Evolutionary conservation across 2,329 filamentous ascomycete genomes (phyloP).

Genomic region (Drechslerella dactyloides): DNA sequence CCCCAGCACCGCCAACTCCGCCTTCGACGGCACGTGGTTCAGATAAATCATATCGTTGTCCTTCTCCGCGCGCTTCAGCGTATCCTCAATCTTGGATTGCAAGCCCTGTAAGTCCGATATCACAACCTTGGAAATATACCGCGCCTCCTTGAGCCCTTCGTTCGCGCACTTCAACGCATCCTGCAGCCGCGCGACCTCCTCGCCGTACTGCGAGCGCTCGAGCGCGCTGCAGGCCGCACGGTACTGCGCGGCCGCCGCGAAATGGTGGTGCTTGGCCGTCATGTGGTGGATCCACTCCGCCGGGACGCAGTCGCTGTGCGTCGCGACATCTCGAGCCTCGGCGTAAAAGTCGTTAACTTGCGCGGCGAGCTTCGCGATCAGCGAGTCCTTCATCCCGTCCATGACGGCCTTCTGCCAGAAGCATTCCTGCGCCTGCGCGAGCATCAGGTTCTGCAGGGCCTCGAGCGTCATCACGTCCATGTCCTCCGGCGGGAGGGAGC

Average conservation of each 20-base stretch:
- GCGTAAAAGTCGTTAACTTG: slow-evolving; percentile 91
- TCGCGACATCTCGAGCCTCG: slow-evolving; percentile 79
- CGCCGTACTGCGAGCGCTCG: slow-evolving; percentile 92
- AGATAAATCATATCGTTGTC: slow-evolving; percentile 97
- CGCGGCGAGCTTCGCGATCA: slow-evolving; percentile 87
- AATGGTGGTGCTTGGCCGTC: slow-evolving; percentile 95
- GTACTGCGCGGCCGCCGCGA: slow-evolving; percentile 93
- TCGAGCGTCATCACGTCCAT: slow-evolving; percentile 91
- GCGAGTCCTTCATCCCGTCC: slow-evolving; percentile 88
- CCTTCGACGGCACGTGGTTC: slow-evolving; percentile 82
- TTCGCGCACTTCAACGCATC: slow-evolving; percentile 83
- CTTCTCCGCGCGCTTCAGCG: slow-evolving; percentile 88
- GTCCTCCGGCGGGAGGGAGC: slow-evolving; percentile 85
- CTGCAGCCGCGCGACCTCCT: slow-evolving; percentile 84
- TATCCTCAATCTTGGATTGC: slow-evolving; percentile 81
- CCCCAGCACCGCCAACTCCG: slow-evolving; percentile 83
- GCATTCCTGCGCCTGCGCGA: slow-evolving; percentile 94
- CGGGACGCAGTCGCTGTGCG: slow-evolving; percentile 80
- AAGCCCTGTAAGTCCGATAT: slow-evolving; percentile 80
- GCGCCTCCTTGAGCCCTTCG: slow-evolving; percentile 83
- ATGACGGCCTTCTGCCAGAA: slow-evolving; percentile 98
- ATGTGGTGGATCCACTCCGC: slow-evolving; percentile 91
- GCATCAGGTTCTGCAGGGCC: slow-evolving; percentile 78
- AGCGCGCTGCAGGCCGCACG: slow-evolving; percentile 87
- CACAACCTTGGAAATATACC: slow-evolving; percentile 81